These are phyloP conservation scores for Rhizophora mangle DNA, from an alignment of 345 rosid species.

Conservation along the genomic window DNA sequence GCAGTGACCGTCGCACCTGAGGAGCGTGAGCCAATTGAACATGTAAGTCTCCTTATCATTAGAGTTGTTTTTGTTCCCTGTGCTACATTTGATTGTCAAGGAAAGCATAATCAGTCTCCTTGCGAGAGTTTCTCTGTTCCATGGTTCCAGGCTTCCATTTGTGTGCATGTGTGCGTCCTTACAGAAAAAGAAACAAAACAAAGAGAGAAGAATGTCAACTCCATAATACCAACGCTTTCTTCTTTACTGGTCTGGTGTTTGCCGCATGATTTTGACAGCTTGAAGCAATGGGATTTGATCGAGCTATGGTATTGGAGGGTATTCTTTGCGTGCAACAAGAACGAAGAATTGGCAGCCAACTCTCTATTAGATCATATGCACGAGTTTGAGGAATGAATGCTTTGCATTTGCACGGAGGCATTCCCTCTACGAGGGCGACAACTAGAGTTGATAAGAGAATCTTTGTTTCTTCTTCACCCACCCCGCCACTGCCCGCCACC, in stretches of 20 bases:
- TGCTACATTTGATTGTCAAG: background rate
- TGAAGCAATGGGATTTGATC: constrained; percentile 88
- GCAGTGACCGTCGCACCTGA: constrained; percentile 77
- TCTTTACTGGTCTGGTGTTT: background rate
- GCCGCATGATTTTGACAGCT: constrained; percentile 38
- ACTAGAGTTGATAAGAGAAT: too few relatives aligned
- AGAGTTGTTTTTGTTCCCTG: background rate
- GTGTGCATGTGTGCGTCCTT: too few relatives aligned
- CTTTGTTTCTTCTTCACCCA: too few relatives aligned
- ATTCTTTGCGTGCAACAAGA: constrained; percentile 89
- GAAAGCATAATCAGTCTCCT: too few relatives aligned
- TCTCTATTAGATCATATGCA: constrained; percentile 84
- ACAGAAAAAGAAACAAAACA: too few relatives aligned
- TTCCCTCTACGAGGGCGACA: too few relatives aligned
- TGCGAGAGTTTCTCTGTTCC: too few relatives aligned
- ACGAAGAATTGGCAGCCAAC: constrained; percentile 93
- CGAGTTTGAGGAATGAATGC: constrained; percentile 52
- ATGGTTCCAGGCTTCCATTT: too few relatives aligned
- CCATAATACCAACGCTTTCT: background rate
- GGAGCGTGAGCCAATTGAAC: constrained; percentile 87
- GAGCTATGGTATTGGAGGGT: constrained; percentile 68
- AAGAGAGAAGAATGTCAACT: too few relatives aligned
- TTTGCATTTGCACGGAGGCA: too few relatives aligned
- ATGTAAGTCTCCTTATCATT: constrained; percentile 36
- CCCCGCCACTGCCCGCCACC: too few relatives aligned